Base-by-base conservation (phyloP, 164 flowering plant species). In the Saururus chinensis region DNA sequence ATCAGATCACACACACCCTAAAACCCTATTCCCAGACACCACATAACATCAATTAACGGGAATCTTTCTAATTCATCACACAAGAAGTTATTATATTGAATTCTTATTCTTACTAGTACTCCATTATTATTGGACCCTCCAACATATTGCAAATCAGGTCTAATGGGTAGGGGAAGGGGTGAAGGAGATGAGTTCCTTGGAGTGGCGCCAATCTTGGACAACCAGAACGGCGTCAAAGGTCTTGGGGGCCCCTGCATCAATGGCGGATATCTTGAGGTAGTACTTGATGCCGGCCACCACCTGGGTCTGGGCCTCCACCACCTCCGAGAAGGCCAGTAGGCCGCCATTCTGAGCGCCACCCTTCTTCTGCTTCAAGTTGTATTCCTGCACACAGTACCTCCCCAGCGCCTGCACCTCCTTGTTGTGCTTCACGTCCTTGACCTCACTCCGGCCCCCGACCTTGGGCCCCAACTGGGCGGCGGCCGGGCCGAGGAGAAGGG, bases 341-440 rank as follows among this genome's bases (percentile, higher is more conserved):
- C 42, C 22, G 23, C 21, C 45, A 11, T 37, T 20, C 4, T 41
- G 49, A 23, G 19, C 19, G 22, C 22, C 25, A 2, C 49, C 49
- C 49, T 45, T 45, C 17, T 0, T 45, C 49, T 45, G 49, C 17
- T 45, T 9, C 51, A 57, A 35, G 71, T 85, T 85, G 81, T 73
- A 81, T 64, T 84, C 80, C 51, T 77, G 67, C 51, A 86, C 91
- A 7, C 80, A 77, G 75, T 71, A 89, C 64, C 60, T 79, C 13
- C 96, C 96, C 20, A 89, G 80, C 0, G 75, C 79, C 73, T 87
- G 93, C n/a, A 89, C 76, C 55, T 83, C 86, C 68, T 74, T 53
- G 79, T 87, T 76, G 11, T 40, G 9, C 66, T 76, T 68, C 64
- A 84, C 90, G 67, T 79, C 72, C 22, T 53, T 40, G 35, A 89